Evolutionary conservation across 306 rosid genomes (phyloP).

Genomic region (Myrica gale): DNA sequence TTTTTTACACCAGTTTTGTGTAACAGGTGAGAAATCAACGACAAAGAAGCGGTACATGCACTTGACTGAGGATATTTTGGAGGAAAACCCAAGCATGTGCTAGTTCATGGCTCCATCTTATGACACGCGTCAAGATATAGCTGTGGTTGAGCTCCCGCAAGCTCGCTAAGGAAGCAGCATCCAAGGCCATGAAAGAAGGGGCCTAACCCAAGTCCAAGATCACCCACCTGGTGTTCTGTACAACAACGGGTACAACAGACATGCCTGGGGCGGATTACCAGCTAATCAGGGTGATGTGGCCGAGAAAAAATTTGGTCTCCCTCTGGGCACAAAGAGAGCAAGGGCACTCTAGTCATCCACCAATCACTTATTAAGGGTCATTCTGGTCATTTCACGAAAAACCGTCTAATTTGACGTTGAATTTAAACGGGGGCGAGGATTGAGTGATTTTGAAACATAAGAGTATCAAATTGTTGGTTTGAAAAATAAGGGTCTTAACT

Average conservation of each 20-base stretch:
- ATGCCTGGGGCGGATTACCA: conserved; percentile 69
- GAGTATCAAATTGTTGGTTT: no score
- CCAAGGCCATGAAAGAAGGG: conserved; percentile 57
- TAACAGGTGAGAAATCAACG: conserved; percentile 59
- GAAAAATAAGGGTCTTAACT: no score
- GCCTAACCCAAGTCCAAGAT: conserved; percentile 67
- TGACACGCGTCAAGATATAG: conserved; percentile 54
- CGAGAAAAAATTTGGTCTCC: no score
- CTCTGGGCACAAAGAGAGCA: no score
- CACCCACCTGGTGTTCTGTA: conserved; percentile 57
- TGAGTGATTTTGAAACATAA: no score
- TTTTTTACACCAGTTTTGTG: neutral
- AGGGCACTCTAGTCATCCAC: no score
- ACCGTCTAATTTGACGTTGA: no score
- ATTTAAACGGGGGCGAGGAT: no score
- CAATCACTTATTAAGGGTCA: no score
- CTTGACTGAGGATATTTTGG: conserved; percentile 44
- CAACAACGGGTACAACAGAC: conserved; percentile 52
- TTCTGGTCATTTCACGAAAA: no score
- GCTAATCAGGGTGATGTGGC: no score
- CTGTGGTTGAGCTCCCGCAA: conserved; percentile 59
- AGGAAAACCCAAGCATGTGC: conserved; percentile 46
- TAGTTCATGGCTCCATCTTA: conserved; percentile 59
- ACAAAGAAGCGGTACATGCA: conserved; percentile 57
- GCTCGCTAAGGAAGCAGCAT: conserved; percentile 53